A percentile compares a stretch with the other conserved stretches of the same genome.
phyloP scores from a whole-genome alignment of 306 rosid species.

The Ziziphus jujuba region DNA sequence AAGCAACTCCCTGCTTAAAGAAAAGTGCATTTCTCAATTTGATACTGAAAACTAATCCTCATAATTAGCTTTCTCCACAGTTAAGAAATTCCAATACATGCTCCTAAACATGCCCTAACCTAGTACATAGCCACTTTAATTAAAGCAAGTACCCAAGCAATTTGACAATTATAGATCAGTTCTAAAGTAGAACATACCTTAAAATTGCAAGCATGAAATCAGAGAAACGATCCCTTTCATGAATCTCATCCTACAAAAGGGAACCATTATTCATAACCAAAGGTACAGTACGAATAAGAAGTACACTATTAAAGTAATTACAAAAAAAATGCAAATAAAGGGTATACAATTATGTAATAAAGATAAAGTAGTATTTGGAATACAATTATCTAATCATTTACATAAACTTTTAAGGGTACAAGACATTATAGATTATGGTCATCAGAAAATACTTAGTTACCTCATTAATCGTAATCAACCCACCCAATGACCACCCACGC shows the following conservation, averaged over 20 bases:
- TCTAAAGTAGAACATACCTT: slow-evolving; percentile 46
- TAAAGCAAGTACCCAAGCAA: slow-evolving; percentile 5
- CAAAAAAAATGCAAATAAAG: neutral
- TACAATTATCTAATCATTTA: neutral
- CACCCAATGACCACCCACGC: neutral
- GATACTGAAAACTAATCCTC: neutral
- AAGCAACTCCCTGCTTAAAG: neutral
- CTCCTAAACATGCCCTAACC: neutral
- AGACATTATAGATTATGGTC: neutral
- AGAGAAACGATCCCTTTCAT: slow-evolving; percentile 92
- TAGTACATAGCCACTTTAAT: slow-evolving; percentile 15
- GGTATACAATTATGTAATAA: no score
- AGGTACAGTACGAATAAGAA: neutral
- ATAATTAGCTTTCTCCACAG: neutral
- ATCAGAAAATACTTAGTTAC: neutral
- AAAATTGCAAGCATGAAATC: slow-evolving; percentile 86
- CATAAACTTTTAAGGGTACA: neutral
- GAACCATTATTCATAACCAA: no score
- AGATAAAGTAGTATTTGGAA: neutral
- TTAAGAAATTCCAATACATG: neutral
- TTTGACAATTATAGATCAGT: slow-evolving; percentile 5
- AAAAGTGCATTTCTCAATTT: neutral
- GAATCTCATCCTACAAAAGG: slow-evolving; percentile 93
- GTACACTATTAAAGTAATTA: neutral
- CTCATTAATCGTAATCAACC: neutral